Percentiles rank a stretch among this genome's conserved stretches.
Conservation (phyloP, 768 basidiomycete genomes). For the Multifurca ochricompacta region DNA sequence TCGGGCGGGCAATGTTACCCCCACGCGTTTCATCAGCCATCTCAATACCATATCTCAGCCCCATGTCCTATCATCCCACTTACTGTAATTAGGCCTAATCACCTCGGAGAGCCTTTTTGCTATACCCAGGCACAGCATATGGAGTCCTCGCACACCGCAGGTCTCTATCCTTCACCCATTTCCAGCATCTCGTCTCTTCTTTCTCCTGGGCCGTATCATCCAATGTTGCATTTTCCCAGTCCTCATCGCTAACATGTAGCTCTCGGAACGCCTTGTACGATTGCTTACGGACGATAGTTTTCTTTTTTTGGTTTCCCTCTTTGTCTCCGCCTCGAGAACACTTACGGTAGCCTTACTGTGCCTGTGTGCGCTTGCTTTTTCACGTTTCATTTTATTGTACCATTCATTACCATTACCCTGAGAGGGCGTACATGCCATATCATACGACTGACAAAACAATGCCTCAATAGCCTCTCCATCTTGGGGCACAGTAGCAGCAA, state of each 20-base stretch:
- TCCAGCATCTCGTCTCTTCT: neutral
- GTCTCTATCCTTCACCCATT: neutral
- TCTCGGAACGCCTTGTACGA: neutral
- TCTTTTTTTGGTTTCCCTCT: neutral
- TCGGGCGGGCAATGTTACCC: neutral
- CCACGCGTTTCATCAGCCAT: neutral
- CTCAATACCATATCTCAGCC: neutral
- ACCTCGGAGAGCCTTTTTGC: neutral
- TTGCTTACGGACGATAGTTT: slow-evolving; percentile 3
- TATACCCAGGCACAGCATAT: neutral
- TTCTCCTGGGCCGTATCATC: neutral
- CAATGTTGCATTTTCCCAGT: neutral
- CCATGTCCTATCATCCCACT: neutral
- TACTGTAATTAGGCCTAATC: neutral
- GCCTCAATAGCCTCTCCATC: neutral
- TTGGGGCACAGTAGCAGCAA: neutral
- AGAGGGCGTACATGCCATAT: neutral
- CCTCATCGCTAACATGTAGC: neutral
- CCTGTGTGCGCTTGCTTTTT: neutral
- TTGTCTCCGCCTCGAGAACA: neutral
- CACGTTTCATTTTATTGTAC: too few species aligned
- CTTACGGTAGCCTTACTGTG: neutral
- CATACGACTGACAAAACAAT: neutral
- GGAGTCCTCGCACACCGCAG: neutral
- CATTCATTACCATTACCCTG: too few species aligned